Conservation (phyloP, 768 basidiomycete genomes). For the Kwoniella sp. region DNA sequence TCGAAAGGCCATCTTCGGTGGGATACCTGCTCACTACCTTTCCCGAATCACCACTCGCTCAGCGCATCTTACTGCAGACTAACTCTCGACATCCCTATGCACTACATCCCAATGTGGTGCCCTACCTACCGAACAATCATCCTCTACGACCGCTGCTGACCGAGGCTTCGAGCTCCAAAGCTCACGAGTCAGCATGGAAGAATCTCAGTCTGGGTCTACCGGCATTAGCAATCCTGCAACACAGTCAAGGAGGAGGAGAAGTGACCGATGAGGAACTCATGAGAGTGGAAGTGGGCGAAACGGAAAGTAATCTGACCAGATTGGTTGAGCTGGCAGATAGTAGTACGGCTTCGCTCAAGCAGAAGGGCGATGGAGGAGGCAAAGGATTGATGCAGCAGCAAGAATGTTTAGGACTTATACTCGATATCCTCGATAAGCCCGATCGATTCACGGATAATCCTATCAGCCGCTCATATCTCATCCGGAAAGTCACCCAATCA, state of each 20-base stretch:
- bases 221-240: slow-evolving; percentile 14
- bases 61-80: background rate
- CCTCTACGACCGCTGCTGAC: slow-evolving; percentile 20
- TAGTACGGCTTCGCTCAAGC: background rate
- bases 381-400: background rate
- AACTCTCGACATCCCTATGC: slow-evolving; percentile 2
- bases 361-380: background rate
- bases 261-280: slow-evolving; percentile 16
- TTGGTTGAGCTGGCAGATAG: slow-evolving; percentile 20
- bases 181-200: slow-evolving; percentile 26
- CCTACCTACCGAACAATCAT: slow-evolving; percentile 22
- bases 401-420: slow-evolving; percentile 13
- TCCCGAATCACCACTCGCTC: background rate
- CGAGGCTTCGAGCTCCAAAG: background rate
- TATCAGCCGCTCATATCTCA: slow-evolving; percentile 8
- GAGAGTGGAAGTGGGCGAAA: slow-evolving; percentile 13
- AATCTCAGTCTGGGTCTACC: slow-evolving; percentile 21
- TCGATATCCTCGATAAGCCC: slow-evolving; percentile 29
- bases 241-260: background rate
- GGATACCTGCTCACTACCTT: background rate
- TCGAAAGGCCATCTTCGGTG: background rate
- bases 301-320: slow-evolving; percentile 25
- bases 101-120: slow-evolving; percentile 22
- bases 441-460: background rate
- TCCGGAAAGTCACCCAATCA: slow-evolving; percentile 18